Evolutionary conservation across 305 asterid genomes (phyloP).

Genomic region (Solanum aculeatissimum): DNA sequence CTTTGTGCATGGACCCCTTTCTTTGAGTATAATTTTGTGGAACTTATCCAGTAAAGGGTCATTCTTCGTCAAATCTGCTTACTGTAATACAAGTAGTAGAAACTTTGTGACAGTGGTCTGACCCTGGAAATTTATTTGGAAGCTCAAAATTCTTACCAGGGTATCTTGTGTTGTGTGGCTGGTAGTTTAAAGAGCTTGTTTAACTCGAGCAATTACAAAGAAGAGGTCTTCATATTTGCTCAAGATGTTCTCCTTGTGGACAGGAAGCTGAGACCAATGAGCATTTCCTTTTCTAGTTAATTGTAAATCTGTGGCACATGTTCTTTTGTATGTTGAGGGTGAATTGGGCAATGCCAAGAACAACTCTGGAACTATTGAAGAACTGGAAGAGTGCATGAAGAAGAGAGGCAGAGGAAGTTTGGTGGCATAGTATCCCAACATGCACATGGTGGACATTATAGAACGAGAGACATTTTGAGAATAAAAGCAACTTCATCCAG

Average conservation of each 20-base stretch:
- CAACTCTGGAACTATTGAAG: background rate
- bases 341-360: background rate
- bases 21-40: background rate
- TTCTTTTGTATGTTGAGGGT: background rate
- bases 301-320: background rate
- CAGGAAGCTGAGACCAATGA: background rate
- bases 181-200: background rate
- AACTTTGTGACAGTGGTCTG: background rate
- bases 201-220: background rate
- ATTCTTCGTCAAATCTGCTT: background rate
- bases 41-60: background rate
- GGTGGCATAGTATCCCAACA: background rate
- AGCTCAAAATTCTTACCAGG: background rate
- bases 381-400: background rate
- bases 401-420: background rate
- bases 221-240: background rate
- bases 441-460: too few relatives aligned
- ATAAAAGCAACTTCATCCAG: too few relatives aligned
- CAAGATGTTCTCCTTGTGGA: background rate
- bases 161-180: background rate
- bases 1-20: background rate
- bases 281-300: background rate
- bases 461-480: too few relatives aligned
- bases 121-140: background rate
- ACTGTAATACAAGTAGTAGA: background rate